Conservation (phyloP, 1,284 basidiomycete genomes). For the Apiotrichum porosum region DNA sequence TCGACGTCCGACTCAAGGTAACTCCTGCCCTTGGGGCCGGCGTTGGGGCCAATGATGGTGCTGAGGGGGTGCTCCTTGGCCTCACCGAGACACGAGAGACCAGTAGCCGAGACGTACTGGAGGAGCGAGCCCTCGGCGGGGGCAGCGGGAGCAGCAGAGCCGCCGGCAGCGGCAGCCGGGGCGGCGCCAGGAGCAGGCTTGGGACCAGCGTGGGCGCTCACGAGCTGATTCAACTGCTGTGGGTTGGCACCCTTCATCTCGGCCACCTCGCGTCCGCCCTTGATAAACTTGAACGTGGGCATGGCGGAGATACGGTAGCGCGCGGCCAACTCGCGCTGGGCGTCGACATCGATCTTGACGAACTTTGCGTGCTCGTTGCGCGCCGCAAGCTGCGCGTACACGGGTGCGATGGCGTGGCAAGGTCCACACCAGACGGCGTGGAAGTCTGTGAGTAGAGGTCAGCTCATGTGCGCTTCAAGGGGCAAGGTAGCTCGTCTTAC, state of each 20-base stretch:
- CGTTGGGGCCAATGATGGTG: conserved; percentile 56
- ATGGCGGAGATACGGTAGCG: conserved; percentile 49
- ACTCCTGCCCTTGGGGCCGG: conserved; percentile 52
- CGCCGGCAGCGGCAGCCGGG: neutral
- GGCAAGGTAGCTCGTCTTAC: conserved; percentile 1
- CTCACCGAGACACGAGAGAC: conserved; percentile 71
- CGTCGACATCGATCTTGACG: conserved; percentile 50
- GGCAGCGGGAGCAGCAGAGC: conserved; percentile 5
- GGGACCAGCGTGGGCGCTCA: conserved; percentile 42
- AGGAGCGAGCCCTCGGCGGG: conserved; percentile 36
- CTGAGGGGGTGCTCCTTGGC: conserved; percentile 58
- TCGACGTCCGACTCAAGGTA: conserved; percentile 75
- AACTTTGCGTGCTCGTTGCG: conserved; percentile 44
- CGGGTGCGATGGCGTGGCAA: conserved; percentile 47
- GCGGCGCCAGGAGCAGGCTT: conserved; percentile 6
- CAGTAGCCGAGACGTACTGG: conserved; percentile 38
- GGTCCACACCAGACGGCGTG: conserved; percentile 46
- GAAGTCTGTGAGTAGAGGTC: conserved; percentile 24
- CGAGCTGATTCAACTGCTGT: conserved; percentile 38
- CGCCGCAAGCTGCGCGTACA: conserved; percentile 40
- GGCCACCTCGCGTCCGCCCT: conserved; percentile 45
- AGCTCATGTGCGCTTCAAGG: neutral
- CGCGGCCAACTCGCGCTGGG: conserved; percentile 43
- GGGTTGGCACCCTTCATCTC: conserved; percentile 46
- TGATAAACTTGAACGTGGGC: conserved; percentile 53